Evolutionary conservation across 179 eudicot genomes (phyloP), one percentile per base, ranked within the genome.

Genomic region (Pouteria campechiana): DNA sequence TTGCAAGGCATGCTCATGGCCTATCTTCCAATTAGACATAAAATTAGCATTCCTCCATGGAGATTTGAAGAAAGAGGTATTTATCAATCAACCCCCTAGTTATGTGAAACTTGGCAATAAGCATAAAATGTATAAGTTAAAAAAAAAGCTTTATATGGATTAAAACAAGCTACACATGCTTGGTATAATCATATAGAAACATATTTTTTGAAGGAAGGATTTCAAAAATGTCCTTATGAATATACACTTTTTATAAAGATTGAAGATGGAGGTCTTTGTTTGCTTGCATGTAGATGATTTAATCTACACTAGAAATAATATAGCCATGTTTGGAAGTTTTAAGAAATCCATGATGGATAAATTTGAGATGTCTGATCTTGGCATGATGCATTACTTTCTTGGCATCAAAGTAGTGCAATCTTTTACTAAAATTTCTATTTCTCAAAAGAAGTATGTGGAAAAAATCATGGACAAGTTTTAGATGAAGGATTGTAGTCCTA

Each of bases 301-400:
- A 3, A 19, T 21, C 13, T 40, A 7, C 11, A 19, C 25, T 19
- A 15, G 44, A 9, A 2, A 21, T 21, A 13, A 21, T 19, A 40
- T 12, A 1, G 27, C 7, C 0, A 4, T 40, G 25, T 22, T 40
- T 19, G 27, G 23, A 19, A 40, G 9, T 18, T 19, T 40, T 2
- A 40, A 21, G 27, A 0, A 40, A 3, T 19, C 13, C 2, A 25
- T 15, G 35, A 44, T 16, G 33, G n/a, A 7, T 16, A 35, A 25
- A 16, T 40, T 40, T 40, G 44, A 40, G 20, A 40, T 40, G 27
- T 40, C 44, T 3, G 44, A 40, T 18, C 44, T 40, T 11, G 27
- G 44, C 6, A 6, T 40, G 12, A 40, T 40, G 44, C 44, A 40
- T 13, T 40, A 40, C 13, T 40, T 40, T 40, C 27, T n/a, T n/a